Conservation (phyloP, 2,329 filamentous ascomycete species). For the Alternaria angustiovoidea region DNA sequence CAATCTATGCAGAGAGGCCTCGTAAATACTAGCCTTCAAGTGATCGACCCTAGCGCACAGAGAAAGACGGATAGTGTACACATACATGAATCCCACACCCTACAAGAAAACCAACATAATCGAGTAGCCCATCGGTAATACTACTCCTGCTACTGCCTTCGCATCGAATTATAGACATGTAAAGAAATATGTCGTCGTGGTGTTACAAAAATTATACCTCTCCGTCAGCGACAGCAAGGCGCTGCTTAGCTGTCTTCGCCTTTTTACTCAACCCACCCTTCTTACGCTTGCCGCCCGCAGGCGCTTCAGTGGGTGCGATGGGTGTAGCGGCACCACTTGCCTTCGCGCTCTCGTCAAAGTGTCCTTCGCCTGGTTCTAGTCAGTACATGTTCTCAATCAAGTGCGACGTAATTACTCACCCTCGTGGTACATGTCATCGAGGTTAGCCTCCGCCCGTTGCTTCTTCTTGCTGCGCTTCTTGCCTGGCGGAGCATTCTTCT, state of each 20-base stretch:
- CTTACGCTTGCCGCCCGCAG: conserved; percentile 59
- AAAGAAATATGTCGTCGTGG: conserved; percentile 18
- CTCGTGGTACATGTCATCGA: conserved; percentile 99
- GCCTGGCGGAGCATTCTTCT: conserved; percentile 56
- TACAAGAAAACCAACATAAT: conserved; percentile 9
- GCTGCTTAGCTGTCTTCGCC: conserved; percentile 61
- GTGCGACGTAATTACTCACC: conserved; percentile 67
- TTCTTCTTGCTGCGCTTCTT: conserved; percentile 70
- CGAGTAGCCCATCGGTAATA: not conserved
- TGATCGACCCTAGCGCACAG: conserved; percentile 15
- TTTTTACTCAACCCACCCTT: conserved; percentile 58
- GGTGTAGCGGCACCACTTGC: conserved; percentile 87
- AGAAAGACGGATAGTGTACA: conserved; percentile 26
- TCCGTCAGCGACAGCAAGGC: conserved; percentile 59
- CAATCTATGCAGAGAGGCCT: conserved; percentile 20
- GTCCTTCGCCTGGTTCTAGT: conserved; percentile 78
- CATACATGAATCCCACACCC: conserved; percentile 15
- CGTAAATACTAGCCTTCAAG: conserved; percentile 3
- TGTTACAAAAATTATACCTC: conserved; percentile 36
- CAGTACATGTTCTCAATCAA: conserved; percentile 9
- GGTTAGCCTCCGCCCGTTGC: conserved; percentile 67
- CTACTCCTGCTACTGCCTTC: not conserved
- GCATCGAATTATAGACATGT: conserved; percentile 19
- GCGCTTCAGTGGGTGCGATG: conserved; percentile 58
- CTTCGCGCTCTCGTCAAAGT: conserved; percentile 91